Percentiles rank a stretch among this genome's conserved stretches.
phyloP scores from a whole-genome alignment of 2,329 filamentous ascomycete species.

The Paraconiothyrium sp. region DNA sequence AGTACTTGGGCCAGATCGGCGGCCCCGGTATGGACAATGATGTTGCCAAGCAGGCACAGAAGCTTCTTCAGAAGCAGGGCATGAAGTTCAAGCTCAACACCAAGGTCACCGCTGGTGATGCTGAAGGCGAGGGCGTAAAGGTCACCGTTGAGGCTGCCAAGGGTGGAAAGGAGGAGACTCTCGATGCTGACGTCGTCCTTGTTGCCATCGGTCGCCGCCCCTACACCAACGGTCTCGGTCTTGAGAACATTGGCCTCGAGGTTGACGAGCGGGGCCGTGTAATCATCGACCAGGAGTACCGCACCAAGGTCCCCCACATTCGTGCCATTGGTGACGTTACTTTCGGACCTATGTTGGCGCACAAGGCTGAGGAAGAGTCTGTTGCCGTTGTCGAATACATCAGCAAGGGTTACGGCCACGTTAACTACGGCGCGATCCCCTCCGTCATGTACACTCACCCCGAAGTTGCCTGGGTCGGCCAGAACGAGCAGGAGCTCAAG shows the following conservation, averaged over 20 bases:
- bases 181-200: constrained; percentile 94
- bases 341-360: constrained; percentile 97
- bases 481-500: constrained; percentile 97
- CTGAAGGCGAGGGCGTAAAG: constrained; percentile 78
- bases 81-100: constrained; percentile 98
- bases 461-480: constrained; percentile 97
- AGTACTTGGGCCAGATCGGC: constrained; percentile 95
- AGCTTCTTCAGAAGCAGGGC: constrained; percentile 94
- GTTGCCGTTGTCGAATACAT: constrained; percentile 97
- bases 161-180: constrained; percentile 91
- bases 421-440: constrained; percentile 98
- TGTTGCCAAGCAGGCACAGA: constrained; percentile 89
- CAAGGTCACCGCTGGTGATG: constrained; percentile 90
- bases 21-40: constrained; percentile 97
- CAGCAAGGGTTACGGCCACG: constrained; percentile 96
- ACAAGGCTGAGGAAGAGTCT: constrained; percentile 98
- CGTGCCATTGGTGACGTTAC: constrained; percentile 95
- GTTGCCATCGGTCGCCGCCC: constrained; percentile 96
- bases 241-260: constrained; percentile 94
- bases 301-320: constrained; percentile 96
- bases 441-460: constrained; percentile 99
- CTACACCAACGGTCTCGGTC: constrained; percentile 88
- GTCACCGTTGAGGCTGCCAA: constrained; percentile 91
- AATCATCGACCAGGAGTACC: constrained; percentile 98
- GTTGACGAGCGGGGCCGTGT: constrained; percentile 92